These are phyloP conservation scores for Picea sitchensis DNA, from an alignment of 75 land plant genomes.

Conservation along the genomic window DNA sequence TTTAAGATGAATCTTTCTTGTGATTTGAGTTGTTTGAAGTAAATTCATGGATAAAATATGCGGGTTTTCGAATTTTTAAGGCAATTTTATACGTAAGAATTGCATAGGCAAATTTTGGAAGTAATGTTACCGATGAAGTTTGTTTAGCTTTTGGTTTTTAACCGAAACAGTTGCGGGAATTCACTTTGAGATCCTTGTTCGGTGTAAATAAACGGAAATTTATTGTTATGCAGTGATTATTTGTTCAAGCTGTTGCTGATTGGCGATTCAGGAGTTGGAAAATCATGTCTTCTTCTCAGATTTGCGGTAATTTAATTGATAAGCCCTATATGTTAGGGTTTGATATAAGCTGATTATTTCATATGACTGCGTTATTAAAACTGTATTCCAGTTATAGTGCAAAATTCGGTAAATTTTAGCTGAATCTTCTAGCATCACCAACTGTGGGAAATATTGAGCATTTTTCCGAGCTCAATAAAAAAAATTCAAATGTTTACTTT, in stretches of 20 bases:
- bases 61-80: no score
- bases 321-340: not conserved
- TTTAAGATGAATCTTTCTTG: no score
- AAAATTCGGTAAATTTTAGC: not conserved
- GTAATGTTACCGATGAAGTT: no score
- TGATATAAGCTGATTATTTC: not conserved
- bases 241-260: conserved; percentile 68
- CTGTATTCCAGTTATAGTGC: not conserved
- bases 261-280: conserved; percentile 79
- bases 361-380: not conserved
- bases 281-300: conserved; percentile 61
- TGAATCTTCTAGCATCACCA: not conserved
- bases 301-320: conserved; percentile 48
- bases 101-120: no score
- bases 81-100: no score
- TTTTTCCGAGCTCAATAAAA: not conserved
- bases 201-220: not conserved
- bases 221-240: conserved; percentile 51
- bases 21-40: no score
- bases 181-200: not conserved
- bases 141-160: no score
- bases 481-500: no score
- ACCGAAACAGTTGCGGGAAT: not conserved
- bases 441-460: not conserved
- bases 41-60: no score